Conservation (phyloP, 1,139 yeast genomes). For the Yamadazyma atmosphaerica region DNA sequence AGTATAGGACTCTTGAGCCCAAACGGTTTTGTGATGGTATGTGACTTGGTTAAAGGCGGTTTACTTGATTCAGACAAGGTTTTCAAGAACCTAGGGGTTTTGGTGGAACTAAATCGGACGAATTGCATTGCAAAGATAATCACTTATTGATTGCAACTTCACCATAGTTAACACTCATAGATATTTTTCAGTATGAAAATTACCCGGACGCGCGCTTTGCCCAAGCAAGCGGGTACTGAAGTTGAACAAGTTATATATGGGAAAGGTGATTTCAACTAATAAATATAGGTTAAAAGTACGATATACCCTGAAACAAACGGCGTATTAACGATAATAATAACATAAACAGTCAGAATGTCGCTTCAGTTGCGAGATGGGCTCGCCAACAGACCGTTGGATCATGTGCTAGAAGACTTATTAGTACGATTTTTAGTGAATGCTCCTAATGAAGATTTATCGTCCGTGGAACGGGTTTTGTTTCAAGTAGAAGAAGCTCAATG, state of each 20-base stretch:
- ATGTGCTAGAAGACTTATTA: conserved; percentile 80
- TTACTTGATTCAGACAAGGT: conserved; percentile 30
- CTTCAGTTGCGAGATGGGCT: conserved; percentile 58
- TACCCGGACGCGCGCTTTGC: conserved; percentile 1
- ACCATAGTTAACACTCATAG: no score
- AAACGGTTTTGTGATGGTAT: conserved; percentile 37
- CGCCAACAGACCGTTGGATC: conserved; percentile 61
- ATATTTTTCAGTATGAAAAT: neutral
- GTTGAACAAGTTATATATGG: no score
- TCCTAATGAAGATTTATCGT: conserved; percentile 85
- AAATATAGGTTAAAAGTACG: no score
- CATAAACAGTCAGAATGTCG: conserved; percentile 39
- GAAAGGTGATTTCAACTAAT: no score
- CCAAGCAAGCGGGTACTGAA: no score
- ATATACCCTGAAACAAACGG: no score
- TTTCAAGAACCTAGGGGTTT: conserved; percentile 27
- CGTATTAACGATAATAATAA: no score
- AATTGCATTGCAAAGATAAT: neutral
- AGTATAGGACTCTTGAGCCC: conserved; percentile 37
- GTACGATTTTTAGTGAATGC: conserved; percentile 90
- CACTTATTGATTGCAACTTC: no score
- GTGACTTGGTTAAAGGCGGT: conserved; percentile 29
- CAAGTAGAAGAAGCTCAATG: conserved; percentile 98
- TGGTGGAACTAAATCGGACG: conserved; percentile 12
- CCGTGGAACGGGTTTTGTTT: conserved; percentile 85